Evolutionary conservation across 345 rosid genomes (phyloP).

Genomic region (Mallotus nudiflorus): DNA sequence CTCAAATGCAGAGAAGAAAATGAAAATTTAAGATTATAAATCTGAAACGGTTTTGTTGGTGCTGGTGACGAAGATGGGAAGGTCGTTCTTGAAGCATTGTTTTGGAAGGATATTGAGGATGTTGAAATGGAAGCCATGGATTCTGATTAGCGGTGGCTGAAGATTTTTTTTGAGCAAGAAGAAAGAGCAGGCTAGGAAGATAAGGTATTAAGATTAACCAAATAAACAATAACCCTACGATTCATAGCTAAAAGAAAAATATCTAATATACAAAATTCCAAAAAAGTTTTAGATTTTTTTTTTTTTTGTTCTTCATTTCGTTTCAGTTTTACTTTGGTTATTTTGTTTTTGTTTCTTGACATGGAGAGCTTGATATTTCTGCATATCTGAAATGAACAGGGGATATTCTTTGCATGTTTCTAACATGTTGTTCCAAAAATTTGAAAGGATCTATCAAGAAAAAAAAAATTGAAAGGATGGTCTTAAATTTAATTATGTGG

Average conservation of each 20-base stretch:
- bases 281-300: not conserved
- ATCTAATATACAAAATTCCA: conserved; percentile 31
- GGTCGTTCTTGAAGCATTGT: conserved; percentile 29
- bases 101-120: conserved; percentile 27
- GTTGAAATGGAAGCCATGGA: conserved; percentile 39
- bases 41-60: conserved; percentile 15
- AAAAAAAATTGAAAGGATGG: not conserved
- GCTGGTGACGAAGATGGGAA: conserved; percentile 27
- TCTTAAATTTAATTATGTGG: not conserved
- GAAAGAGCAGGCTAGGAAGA: conserved; percentile 11
- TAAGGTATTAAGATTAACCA: conserved; percentile 15
- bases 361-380: conserved; percentile 8
- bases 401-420: conserved; percentile 17
- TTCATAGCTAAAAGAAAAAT: conserved; percentile 17
- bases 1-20: conserved; percentile 8
- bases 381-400: not conserved
- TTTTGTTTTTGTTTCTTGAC: not conserved
- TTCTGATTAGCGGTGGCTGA: conserved; percentile 14
- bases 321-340: conserved; percentile 10
- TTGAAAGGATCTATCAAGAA: not conserved
- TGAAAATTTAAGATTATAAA: conserved; percentile 14
- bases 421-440: not conserved
- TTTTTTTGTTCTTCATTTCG: not conserved
- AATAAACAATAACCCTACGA: conserved; percentile 29
- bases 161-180: not conserved